Base-by-base conservation (phyloP, 441 rosid species). In the Kokia cookei region DNA sequence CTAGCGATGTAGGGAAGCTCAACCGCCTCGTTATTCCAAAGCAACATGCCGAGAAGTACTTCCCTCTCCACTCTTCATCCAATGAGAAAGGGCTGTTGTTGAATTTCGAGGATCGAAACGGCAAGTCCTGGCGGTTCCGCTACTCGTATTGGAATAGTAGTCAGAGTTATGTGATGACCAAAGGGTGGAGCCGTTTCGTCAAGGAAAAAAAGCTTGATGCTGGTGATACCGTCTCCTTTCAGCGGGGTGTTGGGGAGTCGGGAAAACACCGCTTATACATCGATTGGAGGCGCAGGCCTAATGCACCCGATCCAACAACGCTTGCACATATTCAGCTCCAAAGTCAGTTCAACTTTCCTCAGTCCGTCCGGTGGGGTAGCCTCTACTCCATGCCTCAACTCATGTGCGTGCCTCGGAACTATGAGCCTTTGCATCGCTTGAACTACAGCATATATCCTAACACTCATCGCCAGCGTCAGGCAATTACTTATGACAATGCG, bases 111-210 rank as follows among this genome's bases (percentile, higher is more conserved):
- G 98, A 94, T 76, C 85, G 92, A 55, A 88, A 77, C 79, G 97
- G 98, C 67, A 91, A 94, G 85, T 84, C 88, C 42, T 94, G 98
- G 98, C 76, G 97, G 55, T 94, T 94, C 83, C 87, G 98, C 47
- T 94, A 94, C 88, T 92, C 97, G 13, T 94, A 94, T 71, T 94
- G 98, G 98, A 94, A 93, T 71, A 90, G 96, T 59, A 95, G 99
- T 80, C 99, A 93, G 82, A 94, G 99, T 89, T 94, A 94, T 77
- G 98, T 94, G 40, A 94, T 94, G 97, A 94, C 98, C 32, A 94
- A 94, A 86, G 99, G 99, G 2, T 95, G 99, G 99, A 95, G 98
- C 83, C 92, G 99, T 40, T 95, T 95, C 61, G 99, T 95, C 14
- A 95, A 95, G 86, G 99, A 95, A 76, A 95, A 95, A 75, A 91